Evolutionary conservation across 305 asterid genomes (phyloP).

Genomic region (Fraxinus sp.): DNA sequence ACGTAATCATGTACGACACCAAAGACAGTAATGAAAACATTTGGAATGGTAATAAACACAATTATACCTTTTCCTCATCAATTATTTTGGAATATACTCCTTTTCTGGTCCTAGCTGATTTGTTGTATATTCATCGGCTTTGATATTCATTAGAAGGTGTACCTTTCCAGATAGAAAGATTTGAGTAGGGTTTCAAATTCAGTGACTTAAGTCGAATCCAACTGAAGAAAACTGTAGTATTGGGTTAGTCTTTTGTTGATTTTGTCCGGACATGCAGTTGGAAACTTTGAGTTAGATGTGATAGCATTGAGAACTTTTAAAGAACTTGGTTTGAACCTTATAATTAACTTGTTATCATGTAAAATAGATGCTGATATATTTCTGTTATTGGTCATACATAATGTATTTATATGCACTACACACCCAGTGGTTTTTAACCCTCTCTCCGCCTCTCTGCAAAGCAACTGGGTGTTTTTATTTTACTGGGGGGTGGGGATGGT

Average conservation of each 20-base stretch:
- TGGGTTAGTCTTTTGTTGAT: slow-evolving; percentile 20
- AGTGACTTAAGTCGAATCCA: slow-evolving; percentile 20
- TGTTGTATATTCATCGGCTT: slow-evolving; percentile 2
- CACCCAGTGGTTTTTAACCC: background rate
- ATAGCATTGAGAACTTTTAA: background rate
- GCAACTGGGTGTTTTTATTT: background rate
- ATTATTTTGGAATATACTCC: slow-evolving; percentile 18
- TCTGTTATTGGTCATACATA: background rate
- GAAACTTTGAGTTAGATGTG: slow-evolving; percentile 19
- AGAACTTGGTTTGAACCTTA: background rate
- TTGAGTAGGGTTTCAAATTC: background rate
- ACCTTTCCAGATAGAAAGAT: slow-evolving; percentile 15
- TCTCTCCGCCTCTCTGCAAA: background rate
- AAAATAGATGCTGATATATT: slow-evolving; percentile 9
- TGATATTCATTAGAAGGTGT: slow-evolving; percentile 24
- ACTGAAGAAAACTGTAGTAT: background rate
- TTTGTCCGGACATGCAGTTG: slow-evolving; percentile 20
- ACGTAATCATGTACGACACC: slow-evolving; percentile 34
- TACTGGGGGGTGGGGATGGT: background rate
- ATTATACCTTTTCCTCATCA: slow-evolving; percentile 20
- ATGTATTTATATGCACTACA: background rate
- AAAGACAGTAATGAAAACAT: slow-evolving; percentile 29
- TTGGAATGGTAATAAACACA: slow-evolving; percentile 49
- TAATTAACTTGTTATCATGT: slow-evolving; percentile 10
- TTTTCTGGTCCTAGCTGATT: slow-evolving; percentile 10